These are phyloP conservation scores for Arthrinium phaeospermum DNA, from an alignment of 2,329 filamentous ascomycete genomes.

Conservation along the genomic window DNA sequence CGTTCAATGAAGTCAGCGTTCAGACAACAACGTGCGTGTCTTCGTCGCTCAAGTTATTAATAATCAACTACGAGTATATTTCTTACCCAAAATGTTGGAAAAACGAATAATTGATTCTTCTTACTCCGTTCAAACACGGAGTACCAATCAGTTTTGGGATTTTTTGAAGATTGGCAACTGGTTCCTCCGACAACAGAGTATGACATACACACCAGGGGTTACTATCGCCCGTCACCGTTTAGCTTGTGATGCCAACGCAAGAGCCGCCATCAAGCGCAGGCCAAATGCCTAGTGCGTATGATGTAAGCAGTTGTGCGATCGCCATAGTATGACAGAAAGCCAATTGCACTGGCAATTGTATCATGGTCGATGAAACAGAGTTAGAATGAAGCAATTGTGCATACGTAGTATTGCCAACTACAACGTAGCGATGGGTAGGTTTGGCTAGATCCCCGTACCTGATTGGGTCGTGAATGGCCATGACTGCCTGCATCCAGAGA, in stretches of 20 bases:
- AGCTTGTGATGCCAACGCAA: neutral
- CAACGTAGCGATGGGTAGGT: neutral
- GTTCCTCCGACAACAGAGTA: neutral
- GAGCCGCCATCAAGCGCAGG: neutral
- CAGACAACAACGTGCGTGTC: neutral
- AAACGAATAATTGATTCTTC: neutral
- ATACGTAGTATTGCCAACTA: neutral
- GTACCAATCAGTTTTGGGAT: neutral
- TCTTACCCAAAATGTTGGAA: neutral
- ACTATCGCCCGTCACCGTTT: neutral
- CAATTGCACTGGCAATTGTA: neutral
- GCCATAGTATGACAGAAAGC: neutral
- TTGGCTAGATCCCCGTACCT: neutral
- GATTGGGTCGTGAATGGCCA: neutral
- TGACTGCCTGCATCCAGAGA: neutral
- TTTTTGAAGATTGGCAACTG: neutral
- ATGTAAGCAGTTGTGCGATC: neutral
- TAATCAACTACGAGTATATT: neutral
- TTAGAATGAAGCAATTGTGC: slow-evolving; percentile 2
- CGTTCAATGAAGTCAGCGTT: neutral
- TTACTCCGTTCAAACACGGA: neutral
- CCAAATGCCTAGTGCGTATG: neutral
- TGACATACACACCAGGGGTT: neutral
- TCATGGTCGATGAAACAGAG: neutral
- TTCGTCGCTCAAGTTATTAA: neutral